phyloP scores from a whole-genome alignment of 495 filamentous ascomycete species.

The Diplogelasinospora grovesii region DNA sequence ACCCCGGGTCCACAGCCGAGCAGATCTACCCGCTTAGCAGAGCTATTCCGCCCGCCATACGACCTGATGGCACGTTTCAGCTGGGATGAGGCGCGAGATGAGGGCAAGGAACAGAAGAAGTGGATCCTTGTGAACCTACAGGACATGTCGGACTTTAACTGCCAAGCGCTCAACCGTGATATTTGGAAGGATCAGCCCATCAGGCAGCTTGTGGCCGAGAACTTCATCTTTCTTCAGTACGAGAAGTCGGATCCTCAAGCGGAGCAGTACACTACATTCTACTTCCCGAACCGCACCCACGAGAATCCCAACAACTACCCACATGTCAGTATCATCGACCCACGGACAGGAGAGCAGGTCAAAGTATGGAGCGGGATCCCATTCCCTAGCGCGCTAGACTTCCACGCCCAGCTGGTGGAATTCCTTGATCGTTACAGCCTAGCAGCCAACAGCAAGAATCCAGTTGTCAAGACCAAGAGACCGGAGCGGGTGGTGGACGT shows the following conservation, averaged over 20 bases:
- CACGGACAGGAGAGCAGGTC: conserved; percentile 92
- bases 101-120: conserved; percentile 78
- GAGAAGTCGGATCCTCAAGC: conserved; percentile 71
- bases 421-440: conserved; percentile 95
- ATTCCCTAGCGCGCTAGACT: conserved; percentile 67
- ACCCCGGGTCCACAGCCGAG: conserved; percentile 9
- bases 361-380: conserved; percentile 90
- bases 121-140: conserved; percentile 96
- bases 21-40: conserved; percentile 56
- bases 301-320: conserved; percentile 73
- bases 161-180: conserved; percentile 87
- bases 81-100: conserved; percentile 75
- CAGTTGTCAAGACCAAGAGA: conserved; percentile 73
- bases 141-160: conserved; percentile 84
- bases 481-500: conserved; percentile 64
- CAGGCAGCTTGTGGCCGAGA: conserved; percentile 72
- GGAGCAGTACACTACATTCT: conserved; percentile 77
- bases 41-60: conserved; percentile 87
- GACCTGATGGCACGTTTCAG: conserved; percentile 69
- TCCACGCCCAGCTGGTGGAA: conserved; percentile 85
- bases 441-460: conserved; percentile 80
- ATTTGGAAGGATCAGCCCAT: conserved; percentile 85
- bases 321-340: conserved; percentile 92
- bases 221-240: conserved; percentile 94
- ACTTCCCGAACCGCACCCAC: conserved; percentile 67